Evolutionary conservation across 148 eudicot species (phyloP), one percentile per base, ranked within the genome.

Genomic region (Gaultheria prostrata): DNA sequence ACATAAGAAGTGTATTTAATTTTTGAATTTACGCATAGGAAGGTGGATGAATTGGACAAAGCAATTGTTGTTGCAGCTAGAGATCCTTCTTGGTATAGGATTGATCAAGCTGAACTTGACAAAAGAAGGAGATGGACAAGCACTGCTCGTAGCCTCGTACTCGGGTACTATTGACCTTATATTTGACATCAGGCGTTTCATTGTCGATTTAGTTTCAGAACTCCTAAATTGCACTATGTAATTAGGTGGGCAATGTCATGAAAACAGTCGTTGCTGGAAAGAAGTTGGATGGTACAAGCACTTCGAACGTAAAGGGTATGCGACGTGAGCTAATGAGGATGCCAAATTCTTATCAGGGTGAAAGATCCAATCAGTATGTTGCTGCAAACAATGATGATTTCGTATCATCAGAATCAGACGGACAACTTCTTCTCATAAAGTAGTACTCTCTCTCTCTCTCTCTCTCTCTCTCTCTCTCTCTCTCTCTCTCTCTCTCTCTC

Each of bases 41-140:
- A 94, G 99, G 95, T 97, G 90, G 98, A 94, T 92, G 99, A 97
- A 86, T 88, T 97, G 90, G 98, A 92, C 88, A 97, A 93, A 86
- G 90, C 99, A 28, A 87, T 96, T 85, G 20, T 91, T 83, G 98
- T 96, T 48, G 97, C 99, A 77, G 87, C 94, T 35, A 89, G 91
- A 82, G 91, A 96, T 77, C 99, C 95, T 88, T 82, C 92, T 74
- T 84, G 72, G 78, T 96, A 91, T 86, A 94, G 97, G 49, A 91
- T 96, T 83, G 86, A 87, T 87, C 91, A 87, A 71, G 84, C 81
- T 30, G 98, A 95, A 89, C 95, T 95, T 85, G 97, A 93, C 49
- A 93, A 83, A 80, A 91, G 98, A 80, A 92, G 92, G 76, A 94
- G 93, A 86, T 96, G 99, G 98, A 96, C 97, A 67, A 89, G 83